A percentile compares a stretch with the other conserved stretches of the same genome.
Conservation (phyloP, 805 yeast species). For the Henningerozyma blattae region DNA sequence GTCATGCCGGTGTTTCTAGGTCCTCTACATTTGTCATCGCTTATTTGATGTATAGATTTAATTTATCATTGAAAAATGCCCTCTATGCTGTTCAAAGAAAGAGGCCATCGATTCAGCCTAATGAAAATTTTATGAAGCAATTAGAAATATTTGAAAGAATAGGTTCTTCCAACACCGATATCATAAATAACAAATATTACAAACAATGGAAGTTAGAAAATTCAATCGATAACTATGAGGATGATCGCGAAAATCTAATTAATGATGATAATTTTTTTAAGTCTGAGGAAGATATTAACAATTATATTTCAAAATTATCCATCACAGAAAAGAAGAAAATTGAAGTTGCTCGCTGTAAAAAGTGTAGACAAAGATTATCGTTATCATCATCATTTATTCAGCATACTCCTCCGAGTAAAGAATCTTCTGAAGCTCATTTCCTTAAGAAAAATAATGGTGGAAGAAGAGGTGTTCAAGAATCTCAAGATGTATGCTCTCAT, state of each 20-base stretch:
- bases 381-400: slow-evolving; percentile 44
- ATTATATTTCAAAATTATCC: slow-evolving; percentile 12
- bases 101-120: slow-evolving; percentile 53
- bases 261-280: slow-evolving; percentile 23
- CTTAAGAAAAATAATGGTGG: slow-evolving; percentile 52
- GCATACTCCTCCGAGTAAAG: slow-evolving; percentile 57
- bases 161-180: slow-evolving; percentile 24
- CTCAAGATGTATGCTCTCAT: slow-evolving; percentile 62
- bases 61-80: slow-evolving; percentile 47
- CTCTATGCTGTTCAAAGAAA: slow-evolving; percentile 64
- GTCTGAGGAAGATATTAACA: slow-evolving; percentile 21
- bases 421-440: slow-evolving; percentile 55
- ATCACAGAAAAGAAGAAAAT: slow-evolving; percentile 17
- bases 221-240: slow-evolving; percentile 29
- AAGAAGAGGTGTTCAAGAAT: slow-evolving; percentile 44
- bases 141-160: slow-evolving; percentile 45
- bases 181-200: slow-evolving; percentile 22
- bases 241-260: slow-evolving; percentile 26
- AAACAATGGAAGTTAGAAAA: slow-evolving; percentile 32
- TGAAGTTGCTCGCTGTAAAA: slow-evolving; percentile 57
- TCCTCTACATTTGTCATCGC: slow-evolving; percentile 81
- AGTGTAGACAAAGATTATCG: slow-evolving; percentile 67
- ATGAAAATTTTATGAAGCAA: slow-evolving; percentile 63
- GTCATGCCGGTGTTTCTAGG: slow-evolving; percentile 90
- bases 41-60: slow-evolving; percentile 72